Base-by-base conservation (phyloP, 78 protist genomes). In the Polysphondylium violaceum region DNA sequence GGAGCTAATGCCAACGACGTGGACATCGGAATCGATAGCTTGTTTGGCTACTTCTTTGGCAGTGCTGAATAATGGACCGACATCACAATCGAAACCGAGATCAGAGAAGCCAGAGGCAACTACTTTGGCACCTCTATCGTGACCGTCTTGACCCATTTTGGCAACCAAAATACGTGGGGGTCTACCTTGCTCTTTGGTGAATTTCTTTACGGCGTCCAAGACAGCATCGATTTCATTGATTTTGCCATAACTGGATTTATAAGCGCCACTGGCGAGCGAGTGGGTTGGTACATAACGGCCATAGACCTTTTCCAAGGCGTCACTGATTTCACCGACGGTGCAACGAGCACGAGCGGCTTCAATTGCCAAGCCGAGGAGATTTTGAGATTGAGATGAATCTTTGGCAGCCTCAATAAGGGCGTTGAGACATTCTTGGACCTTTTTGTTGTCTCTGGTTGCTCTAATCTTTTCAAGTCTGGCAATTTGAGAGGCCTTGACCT, bases 61-160 rank as follows among this genome's bases (percentile, higher is more conserved):
- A 7, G 95, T 91, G 0, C 69, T 33, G 76, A 78, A 93, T 29
- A 93, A 36, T 23, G 95, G 95, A 5, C 98, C 98, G 17, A 98
- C 72, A 59, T 98, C 99, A 8, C 97, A 98, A 58, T 98, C 99
- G 65, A 97, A 98, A 59, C 99, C 99, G 2, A 98, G 75, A 76
- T 98, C 99, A 16, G 99, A 96, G 75, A 98, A 97, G 11, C 98
- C 98, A n/a, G 97, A 92, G 23, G 99, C 99, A 40, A 98, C 87
- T 31, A 97, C 99, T 73, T 97, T 97, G 17, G 99, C 99, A 38
- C 99, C 99, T 11, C 99, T 86, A 61, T 98, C 99, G 77, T 98
- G 99, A 3, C 99, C 99, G 51, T 98, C 99, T 88, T 97, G 98
- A 50, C 99, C 99, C 97, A 98, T 95, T 83, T 98, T 98, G 8